These are phyloP conservation scores for Vaccinium corymbosum DNA, from an alignment of 148 eudicot genomes.

Conservation along the genomic window DNA sequence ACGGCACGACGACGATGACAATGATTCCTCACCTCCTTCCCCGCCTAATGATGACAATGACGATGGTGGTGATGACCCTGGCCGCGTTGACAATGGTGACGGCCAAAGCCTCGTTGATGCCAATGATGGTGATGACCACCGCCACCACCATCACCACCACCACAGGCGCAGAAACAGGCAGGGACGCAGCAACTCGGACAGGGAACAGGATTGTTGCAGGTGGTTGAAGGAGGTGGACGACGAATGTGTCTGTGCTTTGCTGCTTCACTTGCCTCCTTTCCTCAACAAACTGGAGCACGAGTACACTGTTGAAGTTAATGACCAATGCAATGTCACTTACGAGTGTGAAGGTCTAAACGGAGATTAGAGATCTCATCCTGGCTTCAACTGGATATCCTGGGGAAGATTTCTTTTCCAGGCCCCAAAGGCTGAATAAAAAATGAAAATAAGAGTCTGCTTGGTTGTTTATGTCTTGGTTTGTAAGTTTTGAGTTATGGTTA, in stretches of 20 bases:
- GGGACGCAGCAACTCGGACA: conserved; percentile 23
- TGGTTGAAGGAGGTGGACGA: conserved; percentile 60
- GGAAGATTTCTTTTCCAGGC: background rate
- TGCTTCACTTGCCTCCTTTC: conserved; percentile 53
- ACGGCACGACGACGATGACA: too few relatives aligned
- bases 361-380: conserved; percentile 8
- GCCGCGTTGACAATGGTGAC: background rate
- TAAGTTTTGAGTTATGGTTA: background rate
- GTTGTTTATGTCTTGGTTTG: background rate
- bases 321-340: conserved; percentile 46
- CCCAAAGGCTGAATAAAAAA: background rate
- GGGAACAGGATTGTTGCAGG: conserved; percentile 55
- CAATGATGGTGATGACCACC: too few relatives aligned
- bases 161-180: conserved; percentile 24
- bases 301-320: conserved; percentile 44
- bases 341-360: conserved; percentile 49
- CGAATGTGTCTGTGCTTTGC: conserved; percentile 64
- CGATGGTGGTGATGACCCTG: background rate
- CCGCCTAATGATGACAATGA: background rate
- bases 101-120: too few relatives aligned
- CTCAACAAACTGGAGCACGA: conserved; percentile 55
- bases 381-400: too few relatives aligned
- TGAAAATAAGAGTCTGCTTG: background rate
- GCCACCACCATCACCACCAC: too few relatives aligned
- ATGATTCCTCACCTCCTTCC: background rate